Evolutionary conservation across 1,284 basidiomycete genomes (phyloP), one percentile per base, ranked within the genome.

Genomic region (Volvariella volvacea): DNA sequence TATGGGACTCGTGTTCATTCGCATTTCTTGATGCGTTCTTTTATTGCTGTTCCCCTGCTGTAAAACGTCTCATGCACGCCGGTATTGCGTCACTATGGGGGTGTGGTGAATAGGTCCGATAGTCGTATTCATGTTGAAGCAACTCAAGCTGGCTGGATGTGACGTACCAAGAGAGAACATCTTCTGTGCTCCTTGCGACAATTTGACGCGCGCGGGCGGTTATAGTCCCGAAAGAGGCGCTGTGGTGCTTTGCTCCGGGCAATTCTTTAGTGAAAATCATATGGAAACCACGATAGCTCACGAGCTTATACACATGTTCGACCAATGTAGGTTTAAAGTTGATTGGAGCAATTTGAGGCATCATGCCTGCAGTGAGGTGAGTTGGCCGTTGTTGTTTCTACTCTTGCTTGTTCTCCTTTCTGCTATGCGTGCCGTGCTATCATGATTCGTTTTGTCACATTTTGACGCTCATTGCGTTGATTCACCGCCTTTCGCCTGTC

Each of bases 231-330:
- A 83, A 10, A 71, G 78, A 12, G 92, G 92, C 19, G 77, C 75
- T 1, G 78, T 95, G 21, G 62, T 90, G 3, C 70, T 97, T 3
- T 96, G 93, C 60, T 82, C 91, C 52, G 88, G 91, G 37, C 76
- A 83, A 40, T 87, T 92, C 55, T 78, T 83, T 60, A 81, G 74
- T 63, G 87, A 91, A 60, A 74, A 76, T 36, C 92, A 97, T 55
- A 85, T 95, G 80, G 92, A 98, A 63, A 82, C 92, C 59, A 96
- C 93, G 12, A 68, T 98, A 22, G 78, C 90, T 14, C 95, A 99
- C 58, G 95, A 99, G 59, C 80, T 98, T 46, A 70, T 98, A n/a
- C 95, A 98, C 63, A 85, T 93, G 74, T 98, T 88, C 60, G 95
- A 98, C 61, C 89, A 96, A 53, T 90, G 89, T 62, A 83, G 85